Base-by-base conservation (phyloP, 805 yeast genomes). In the Yarrowia osloensis region DNA sequence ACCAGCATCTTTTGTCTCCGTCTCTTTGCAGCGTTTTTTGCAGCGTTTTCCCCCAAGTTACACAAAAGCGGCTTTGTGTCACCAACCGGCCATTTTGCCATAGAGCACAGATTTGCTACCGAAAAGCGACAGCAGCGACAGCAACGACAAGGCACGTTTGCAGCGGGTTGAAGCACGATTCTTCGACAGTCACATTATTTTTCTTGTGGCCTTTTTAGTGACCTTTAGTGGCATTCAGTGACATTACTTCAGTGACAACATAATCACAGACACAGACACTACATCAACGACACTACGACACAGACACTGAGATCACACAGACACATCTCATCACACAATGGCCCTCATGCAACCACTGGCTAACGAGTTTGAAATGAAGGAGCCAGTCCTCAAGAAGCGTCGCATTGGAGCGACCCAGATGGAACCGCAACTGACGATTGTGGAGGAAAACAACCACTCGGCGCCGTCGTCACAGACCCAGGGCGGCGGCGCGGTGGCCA, bases 271-370 rank as follows among this genome's bases (percentile, higher is more conserved):
- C 35, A 31, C 35, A 2, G 3, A 19, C 24, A 19, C 7, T 13
- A 39, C 44, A 19, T 12, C 35, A 8, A 9, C 7, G 12, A 8
- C 24, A 21, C 17, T 11, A 40, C 24, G 7, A 44, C 49, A 22
- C 3, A 21, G 7, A 44, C 49, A 5, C 9, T 5, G 11, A 22
- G 4, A 24, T 13, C 19, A 21, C 44, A 19, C 44, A 4, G 3
- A 9, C 7, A n/a, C 21, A n/a, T 24, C 47, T 24, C 29, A 15
- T 12, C 39, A 29, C 57, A 33, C 28, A 13, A 54, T 54, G 62
- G 62, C 62, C 46, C 46, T 54, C 31, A 37, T 54, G 46, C 62
- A 54, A 54, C 62, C 62, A 12, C 46, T 54, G 9, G 46, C 62
- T 15, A 50, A 50, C 17, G 57, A 50, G 62, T 37, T 54, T 39